These are phyloP conservation scores for Eucalyptus caleyi DNA, from an alignment of 345 rosid genomes.

Conservation along the genomic window DNA sequence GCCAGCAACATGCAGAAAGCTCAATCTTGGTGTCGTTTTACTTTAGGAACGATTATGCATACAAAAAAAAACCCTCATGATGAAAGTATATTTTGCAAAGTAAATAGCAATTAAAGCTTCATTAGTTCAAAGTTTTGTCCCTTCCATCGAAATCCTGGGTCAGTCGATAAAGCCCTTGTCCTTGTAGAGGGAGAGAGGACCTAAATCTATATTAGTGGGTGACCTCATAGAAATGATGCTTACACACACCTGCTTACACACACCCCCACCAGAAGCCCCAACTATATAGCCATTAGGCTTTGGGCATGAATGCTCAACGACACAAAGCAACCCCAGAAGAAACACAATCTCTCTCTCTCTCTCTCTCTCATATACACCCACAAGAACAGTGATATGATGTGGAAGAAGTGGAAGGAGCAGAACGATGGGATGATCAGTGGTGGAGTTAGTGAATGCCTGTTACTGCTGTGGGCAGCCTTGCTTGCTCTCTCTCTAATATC, in stretches of 20 bases:
- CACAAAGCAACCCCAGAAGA: neutral
- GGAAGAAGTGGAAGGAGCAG: neutral
- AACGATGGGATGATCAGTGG: neutral
- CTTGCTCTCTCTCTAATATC: conserved; percentile 29
- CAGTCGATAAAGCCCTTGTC: neutral
- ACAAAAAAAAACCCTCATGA: neutral
- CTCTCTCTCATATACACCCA: neutral
- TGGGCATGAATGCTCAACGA: neutral
- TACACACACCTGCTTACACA: neutral
- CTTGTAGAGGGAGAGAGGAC: neutral
- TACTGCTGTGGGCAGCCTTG: conserved; percentile 23
- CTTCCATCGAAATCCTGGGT: neutral
- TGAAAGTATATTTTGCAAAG: neutral
- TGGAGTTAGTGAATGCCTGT: neutral
- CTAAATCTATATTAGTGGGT: neutral
- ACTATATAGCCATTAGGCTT: neutral
- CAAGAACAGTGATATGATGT: neutral
- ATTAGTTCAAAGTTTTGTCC: neutral
- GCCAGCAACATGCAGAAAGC: neutral
- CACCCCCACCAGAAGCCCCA: neutral
- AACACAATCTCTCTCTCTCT: neutral
- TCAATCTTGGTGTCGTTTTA: neutral
- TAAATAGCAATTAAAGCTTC: neutral
- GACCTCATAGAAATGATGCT: neutral
- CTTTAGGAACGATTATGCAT: neutral